phyloP scores from a whole-genome alignment of 345 rosid species.

The Tarenaya hassleriana region DNA sequence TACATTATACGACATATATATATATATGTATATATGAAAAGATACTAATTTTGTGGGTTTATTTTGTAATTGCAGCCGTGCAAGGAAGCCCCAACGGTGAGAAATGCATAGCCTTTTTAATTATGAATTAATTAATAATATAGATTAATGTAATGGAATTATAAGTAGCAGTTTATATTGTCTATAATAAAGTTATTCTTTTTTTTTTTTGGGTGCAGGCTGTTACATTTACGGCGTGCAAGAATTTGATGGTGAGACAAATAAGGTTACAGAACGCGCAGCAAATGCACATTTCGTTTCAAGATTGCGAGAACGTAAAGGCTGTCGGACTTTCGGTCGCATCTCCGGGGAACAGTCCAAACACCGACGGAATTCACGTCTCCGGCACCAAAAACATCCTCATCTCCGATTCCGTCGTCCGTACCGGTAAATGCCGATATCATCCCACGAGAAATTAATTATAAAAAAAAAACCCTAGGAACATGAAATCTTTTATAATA shows the following conservation, averaged over 20 bases:
- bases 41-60: background rate
- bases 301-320: slow-evolving; percentile 46
- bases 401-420: slow-evolving; percentile 48
- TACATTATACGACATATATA: too few species aligned
- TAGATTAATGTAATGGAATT: background rate
- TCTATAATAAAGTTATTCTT: too few species aligned
- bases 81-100: slow-evolving; percentile 74
- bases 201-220: slow-evolving; percentile 45
- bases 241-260: slow-evolving; percentile 46
- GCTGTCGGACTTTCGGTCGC: slow-evolving; percentile 45
- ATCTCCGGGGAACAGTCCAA: slow-evolving; percentile 75
- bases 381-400: slow-evolving; percentile 50
- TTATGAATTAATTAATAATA: background rate
- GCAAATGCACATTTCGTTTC: slow-evolving; percentile 65
- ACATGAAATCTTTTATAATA: background rate
- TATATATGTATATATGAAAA: too few species aligned
- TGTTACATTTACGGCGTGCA: slow-evolving; percentile 58
- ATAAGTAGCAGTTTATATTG: too few species aligned
- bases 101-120: slow-evolving; percentile 21
- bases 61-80: slow-evolving; percentile 52
- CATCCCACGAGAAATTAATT: too few species aligned
- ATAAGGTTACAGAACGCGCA: slow-evolving; percentile 64
- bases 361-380: slow-evolving; percentile 91
- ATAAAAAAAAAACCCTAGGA: too few species aligned
- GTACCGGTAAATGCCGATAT: slow-evolving; percentile 71